A percentile compares a stretch with the other conserved stretches of the same genome.
Evolutionary conservation across 352 stramenopile genomes (phyloP).

Genomic region (Phytophthora tentaculata): DNA sequence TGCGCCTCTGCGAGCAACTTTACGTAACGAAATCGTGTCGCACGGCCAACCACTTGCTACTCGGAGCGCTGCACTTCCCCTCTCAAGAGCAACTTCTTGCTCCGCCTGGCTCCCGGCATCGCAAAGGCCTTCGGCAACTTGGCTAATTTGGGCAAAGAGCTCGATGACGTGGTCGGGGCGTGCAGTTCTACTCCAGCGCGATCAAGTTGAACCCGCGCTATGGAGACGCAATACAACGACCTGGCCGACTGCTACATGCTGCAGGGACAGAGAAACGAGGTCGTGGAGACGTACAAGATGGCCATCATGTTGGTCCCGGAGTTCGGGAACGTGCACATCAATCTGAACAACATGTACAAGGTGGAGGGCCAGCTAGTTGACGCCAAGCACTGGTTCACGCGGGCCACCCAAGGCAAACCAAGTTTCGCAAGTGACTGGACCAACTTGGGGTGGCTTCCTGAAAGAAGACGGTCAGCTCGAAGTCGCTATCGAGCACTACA

Average conservation of each 20-base stretch:
- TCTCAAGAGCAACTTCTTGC: constrained; percentile 94
- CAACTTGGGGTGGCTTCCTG: constrained; percentile 90
- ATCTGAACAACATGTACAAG: constrained; percentile 95
- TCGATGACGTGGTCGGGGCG: constrained; percentile 87
- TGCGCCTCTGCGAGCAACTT: constrained; percentile 87
- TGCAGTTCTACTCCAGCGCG: constrained; percentile 94
- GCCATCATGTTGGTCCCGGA: constrained; percentile 88
- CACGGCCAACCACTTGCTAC: constrained; percentile 92
- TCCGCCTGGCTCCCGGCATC: constrained; percentile 92
- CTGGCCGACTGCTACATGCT: constrained; percentile 93
- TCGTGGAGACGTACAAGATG: constrained; percentile 95
- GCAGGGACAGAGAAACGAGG: constrained; percentile 86
- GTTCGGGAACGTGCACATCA: constrained; percentile 93
- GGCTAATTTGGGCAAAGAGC: constrained; percentile 94
- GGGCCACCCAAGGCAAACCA: constrained; percentile 90
- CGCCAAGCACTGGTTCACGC: constrained; percentile 91
- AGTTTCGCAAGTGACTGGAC: constrained; percentile 93
- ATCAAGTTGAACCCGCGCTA: constrained; percentile 94
- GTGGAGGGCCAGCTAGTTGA: constrained; percentile 83
- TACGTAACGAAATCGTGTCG: constrained; percentile 89
- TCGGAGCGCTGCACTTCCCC: constrained; percentile 94
- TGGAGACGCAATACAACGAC: constrained; percentile 93
- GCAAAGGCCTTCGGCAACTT: constrained; percentile 94
- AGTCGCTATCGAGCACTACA: constrained; percentile 87
- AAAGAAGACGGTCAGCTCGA: constrained; percentile 90